phyloP scores from a whole-genome alignment of 495 filamentous ascomycete genomes.

The Oidiodendron maius region DNA sequence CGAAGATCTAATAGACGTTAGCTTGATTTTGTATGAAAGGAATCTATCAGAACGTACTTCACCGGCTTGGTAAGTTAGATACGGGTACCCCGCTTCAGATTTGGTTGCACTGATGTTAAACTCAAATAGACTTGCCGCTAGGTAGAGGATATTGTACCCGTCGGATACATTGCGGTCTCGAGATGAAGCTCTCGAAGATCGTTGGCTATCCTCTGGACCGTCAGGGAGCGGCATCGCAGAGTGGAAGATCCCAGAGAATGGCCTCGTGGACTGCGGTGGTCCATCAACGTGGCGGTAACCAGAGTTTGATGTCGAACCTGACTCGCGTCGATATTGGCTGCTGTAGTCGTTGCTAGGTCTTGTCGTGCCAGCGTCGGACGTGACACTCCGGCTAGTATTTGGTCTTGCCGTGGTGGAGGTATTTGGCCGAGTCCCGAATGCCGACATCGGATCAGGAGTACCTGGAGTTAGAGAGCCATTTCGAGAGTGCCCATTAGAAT shows the following conservation, averaged over 20 bases:
- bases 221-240: conserved; percentile 83
- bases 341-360: conserved; percentile 36
- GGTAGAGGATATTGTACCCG: conserved; percentile 61
- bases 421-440: conserved; percentile 24
- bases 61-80: conserved; percentile 88
- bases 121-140: conserved; percentile 90
- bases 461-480: conserved; percentile 35
- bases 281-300: conserved; percentile 16
- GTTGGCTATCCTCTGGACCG: conserved; percentile 37
- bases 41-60: conserved; percentile 48
- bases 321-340: conserved; percentile 35
- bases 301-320: conserved; percentile 19
- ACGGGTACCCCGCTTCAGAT: conserved; percentile 90
- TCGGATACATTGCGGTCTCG: conserved; percentile 35
- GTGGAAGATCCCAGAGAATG: conserved; percentile 68
- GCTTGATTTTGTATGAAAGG: conserved; percentile 1
- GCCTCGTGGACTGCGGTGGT: conserved; percentile 23
- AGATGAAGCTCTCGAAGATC: conserved; percentile 42
- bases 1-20: conserved; percentile 57
- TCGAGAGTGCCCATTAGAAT: conserved; percentile 26
- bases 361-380: conserved; percentile 25
- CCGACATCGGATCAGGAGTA: conserved; percentile 30
- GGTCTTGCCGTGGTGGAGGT: conserved; percentile 32
- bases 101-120: conserved; percentile 94
- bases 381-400: conserved; percentile 45